Base-by-base conservation (phyloP, 352 stramenopile species). In the Phytophthora chlamydospora region DNA sequence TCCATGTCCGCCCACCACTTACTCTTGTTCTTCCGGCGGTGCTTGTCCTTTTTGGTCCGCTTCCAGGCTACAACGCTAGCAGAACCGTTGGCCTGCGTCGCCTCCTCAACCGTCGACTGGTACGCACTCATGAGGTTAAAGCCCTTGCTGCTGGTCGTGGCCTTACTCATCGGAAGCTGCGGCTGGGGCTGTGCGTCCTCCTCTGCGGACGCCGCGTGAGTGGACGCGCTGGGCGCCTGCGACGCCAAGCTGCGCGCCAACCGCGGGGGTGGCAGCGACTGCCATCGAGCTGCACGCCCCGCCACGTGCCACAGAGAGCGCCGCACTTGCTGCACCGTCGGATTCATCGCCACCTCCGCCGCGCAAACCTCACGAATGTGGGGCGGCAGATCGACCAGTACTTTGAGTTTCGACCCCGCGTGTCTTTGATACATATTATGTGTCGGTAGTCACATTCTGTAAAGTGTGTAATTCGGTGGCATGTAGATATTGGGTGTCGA, bases 1-100 rank as follows among this genome's bases (percentile, higher is more conserved):
- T 92, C 79, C 73, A 89, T 84, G 10, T 75, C 60, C 13, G 78
- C 70, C 77, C 73, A 78, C 66, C 76, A 75, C 38, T 79, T 74
- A 38, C 71, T 60, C 46, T 73, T 76, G 41, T 9, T 45, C 42
- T 62, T 62, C 35, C 33, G 35, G 14, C 45, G 38, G 8, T 29
- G 31, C 2, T 42, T 32, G 9, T 60, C 19, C 53, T 50, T 66
- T 31, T 43, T 66, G 8, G 21, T 2, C 5, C 12, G 24, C 17
- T 48, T 49, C 42, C 41, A 54, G n/a, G 21, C 32, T 4, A 13
- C 12, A 31, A 31, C 27, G 3, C 13, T 5, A 7, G 4, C 12
- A 6, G 42, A 11, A 2, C 14, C 11, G 11, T 34, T 6, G 24
- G 10, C 11, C 16, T 16, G 10, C 24, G 11, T 6, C 32, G 35